Evolutionary conservation across 495 filamentous ascomycete species (phyloP).

Genomic region (Penicillium tannophilum): DNA sequence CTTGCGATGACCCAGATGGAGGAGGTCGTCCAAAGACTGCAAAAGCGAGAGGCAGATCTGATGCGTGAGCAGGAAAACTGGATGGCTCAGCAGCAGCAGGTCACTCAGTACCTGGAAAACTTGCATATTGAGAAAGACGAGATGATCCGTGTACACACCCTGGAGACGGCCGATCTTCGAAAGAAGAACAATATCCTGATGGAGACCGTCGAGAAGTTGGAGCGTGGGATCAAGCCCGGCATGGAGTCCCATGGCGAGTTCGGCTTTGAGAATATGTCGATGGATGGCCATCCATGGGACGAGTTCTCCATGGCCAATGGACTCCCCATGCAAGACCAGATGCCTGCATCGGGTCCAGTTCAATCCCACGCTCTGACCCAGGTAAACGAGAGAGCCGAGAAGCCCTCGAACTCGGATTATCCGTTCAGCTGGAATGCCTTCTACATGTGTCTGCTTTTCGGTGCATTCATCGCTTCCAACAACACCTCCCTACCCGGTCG

Average conservation of each 20-base stretch:
- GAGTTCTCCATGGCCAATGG: conserved; percentile 72
- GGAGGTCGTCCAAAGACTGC: conserved; percentile 66
- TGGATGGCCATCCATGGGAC: conserved; percentile 77
- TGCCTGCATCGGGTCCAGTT: conserved; percentile 30
- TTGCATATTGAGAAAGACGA: conserved; percentile 89
- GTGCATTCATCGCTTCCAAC: conserved; percentile 94
- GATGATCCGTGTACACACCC: conserved; percentile 82
- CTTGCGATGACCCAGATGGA: conserved; percentile 74
- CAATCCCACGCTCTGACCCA: conserved; percentile 26
- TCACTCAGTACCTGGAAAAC: conserved; percentile 72
- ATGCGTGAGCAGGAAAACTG: conserved; percentile 68
- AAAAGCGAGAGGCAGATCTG: conserved; percentile 59
- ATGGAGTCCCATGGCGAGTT: conserved; percentile 69
- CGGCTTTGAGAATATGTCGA: conserved; percentile 81
- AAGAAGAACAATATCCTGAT: conserved; percentile 92
- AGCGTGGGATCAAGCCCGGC: conserved; percentile 63
- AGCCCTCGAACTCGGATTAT: conserved; percentile 57
- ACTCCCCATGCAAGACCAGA: conserved; percentile 49
- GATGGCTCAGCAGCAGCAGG: conserved; percentile 66
- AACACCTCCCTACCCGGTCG: conserved; percentile 58
- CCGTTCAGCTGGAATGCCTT: conserved; percentile 61
- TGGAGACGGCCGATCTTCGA: conserved; percentile 91
- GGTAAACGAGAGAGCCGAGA: conserved; percentile 58
- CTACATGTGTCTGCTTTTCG: conserved; percentile 87
- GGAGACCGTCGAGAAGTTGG: conserved; percentile 79